Conservation (phyloP, 2,329 filamentous ascomycete species). For the Cladosporium sp. region DNA sequence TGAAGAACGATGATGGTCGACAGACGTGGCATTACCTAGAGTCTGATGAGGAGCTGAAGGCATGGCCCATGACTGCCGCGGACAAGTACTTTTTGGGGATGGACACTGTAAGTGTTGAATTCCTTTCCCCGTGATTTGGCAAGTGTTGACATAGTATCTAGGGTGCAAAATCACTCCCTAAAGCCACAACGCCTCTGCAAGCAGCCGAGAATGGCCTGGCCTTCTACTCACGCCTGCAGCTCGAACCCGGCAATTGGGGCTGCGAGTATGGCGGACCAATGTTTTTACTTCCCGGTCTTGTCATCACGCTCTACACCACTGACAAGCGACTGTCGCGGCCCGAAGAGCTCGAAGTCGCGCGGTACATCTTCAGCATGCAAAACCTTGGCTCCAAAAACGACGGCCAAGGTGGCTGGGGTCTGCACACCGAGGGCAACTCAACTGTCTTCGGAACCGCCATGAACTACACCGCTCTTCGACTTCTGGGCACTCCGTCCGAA, state of each 20-base stretch:
- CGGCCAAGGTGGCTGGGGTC: conserved; percentile 91
- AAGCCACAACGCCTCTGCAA: conserved; percentile 68
- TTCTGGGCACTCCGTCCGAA: conserved; percentile 79
- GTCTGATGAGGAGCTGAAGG: conserved; percentile 63
- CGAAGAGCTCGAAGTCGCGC: conserved; percentile 82
- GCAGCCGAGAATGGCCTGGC: conserved; percentile 76
- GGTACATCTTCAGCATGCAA: conserved; percentile 83
- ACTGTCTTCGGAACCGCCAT: conserved; percentile 85
- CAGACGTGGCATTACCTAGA: conserved; percentile 93
- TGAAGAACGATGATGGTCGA: conserved; percentile 75
- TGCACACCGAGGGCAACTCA: conserved; percentile 92
- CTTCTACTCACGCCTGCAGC: conserved; percentile 87
- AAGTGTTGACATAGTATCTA: conserved; percentile 34
- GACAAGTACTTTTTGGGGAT: conserved; percentile 87
- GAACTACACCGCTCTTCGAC: conserved; percentile 78
- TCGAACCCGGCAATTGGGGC: conserved; percentile 87
- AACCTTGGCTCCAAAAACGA: conserved; percentile 50
- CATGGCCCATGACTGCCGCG: conserved; percentile 83
- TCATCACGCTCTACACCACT: conserved; percentile 85
- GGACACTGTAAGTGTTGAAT: conserved; percentile 58
- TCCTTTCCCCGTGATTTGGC: no score
- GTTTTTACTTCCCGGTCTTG: conserved; percentile 84
- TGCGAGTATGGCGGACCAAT: conserved; percentile 98
- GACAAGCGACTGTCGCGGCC: conserved; percentile 78
- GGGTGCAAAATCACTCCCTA: conserved; percentile 69